Evolutionary conservation across 345 rosid genomes (phyloP).

Genomic region (Jatropha curcas): DNA sequence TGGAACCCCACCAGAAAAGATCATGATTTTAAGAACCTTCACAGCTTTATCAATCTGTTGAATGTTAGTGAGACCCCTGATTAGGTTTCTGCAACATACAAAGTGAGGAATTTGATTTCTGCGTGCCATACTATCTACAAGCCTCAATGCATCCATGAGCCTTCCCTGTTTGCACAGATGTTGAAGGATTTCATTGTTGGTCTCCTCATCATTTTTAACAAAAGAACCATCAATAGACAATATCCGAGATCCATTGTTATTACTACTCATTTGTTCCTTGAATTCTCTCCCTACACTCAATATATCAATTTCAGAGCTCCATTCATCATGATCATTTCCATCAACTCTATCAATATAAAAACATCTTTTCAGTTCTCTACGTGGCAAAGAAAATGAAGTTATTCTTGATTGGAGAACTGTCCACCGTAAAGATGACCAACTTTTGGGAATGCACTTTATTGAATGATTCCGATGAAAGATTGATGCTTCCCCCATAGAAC

Average conservation of each 20-base stretch:
- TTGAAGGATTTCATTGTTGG: conserved; percentile 66
- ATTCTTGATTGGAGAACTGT: conserved; percentile 26
- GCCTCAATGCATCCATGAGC: conserved; percentile 50
- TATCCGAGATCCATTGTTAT: conserved; percentile 24
- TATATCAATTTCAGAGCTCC: conserved; percentile 35
- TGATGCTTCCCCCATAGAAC: conserved; percentile 16
- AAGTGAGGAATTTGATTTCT: conserved; percentile 73
- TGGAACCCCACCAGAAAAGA: conserved; percentile 82
- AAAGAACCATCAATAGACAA: conserved; percentile 44
- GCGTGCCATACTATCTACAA: conserved; percentile 74
- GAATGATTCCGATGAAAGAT: conserved; percentile 14
- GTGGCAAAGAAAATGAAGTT: conserved; percentile 27
- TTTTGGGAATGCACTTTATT: conserved; percentile 14
- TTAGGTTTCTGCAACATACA: conserved; percentile 64
- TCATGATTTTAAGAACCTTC: conserved; percentile 58
- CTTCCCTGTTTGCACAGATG: conserved; percentile 56
- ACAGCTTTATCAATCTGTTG: conserved; percentile 62
- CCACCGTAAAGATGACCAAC: conserved; percentile 22
- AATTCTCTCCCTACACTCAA: conserved; percentile 24
- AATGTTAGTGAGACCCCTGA: conserved; percentile 60
- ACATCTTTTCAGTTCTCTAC: conserved; percentile 39
- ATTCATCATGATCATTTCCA: conserved; percentile 43
- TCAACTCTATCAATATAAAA: conserved; percentile 37
- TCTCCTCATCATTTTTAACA: conserved; percentile 52
- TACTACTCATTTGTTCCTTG: conserved; percentile 28